Base-by-base conservation (phyloP, 1,139 yeast species). In the Geotrichum cucujoidarum region DNA sequence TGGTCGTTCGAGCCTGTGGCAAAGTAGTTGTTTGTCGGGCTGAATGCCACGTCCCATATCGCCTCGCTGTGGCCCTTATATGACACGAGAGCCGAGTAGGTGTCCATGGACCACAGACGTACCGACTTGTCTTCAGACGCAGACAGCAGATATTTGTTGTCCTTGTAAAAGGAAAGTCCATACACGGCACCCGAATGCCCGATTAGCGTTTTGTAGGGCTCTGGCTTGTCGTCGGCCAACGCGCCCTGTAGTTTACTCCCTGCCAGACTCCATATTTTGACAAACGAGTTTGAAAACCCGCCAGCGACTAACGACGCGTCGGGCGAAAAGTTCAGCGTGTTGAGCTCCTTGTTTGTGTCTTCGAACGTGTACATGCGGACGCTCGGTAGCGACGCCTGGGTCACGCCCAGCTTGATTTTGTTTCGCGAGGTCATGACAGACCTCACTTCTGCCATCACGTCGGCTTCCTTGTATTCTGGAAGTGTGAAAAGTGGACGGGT, bases 361-460 rank as follows among this genome's bases (percentile, higher is more conserved):
- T 92, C 98, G 70, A 94, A 90, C 0, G 98, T 92, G 70, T 92
- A 94, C 96, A 92, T 88, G 67, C 98, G 92, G 35, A 92, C 95
- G 50, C 95, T 85, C 11, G 99, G 99, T 24, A 94, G 77, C 25
- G 88, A 73, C 1, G 95, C 84, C 65, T 87, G 96, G 25, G 80
- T 68, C 1, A 80, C 67, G 29, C 76, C 79, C 47, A 92, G 66
- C 54, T 74, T 76, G 45, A 92, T 79, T 54, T 84, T 79, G 39
- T 84, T 78, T 53, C 95, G 74, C 5, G 94, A 80, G 64, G 92
- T 97, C 57, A 81, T 87, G 34, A 92, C 86, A 51, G 81, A 78
- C 53, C 80, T 73, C 14, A 92, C 82, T 60, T 85, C 90, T 51
- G 86, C 70, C 60, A 83, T 84, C 47, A 94, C 75, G 62, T 92